phyloP scores from a whole-genome alignment of 148 eudicot genomes.

The Silene latifolia region DNA sequence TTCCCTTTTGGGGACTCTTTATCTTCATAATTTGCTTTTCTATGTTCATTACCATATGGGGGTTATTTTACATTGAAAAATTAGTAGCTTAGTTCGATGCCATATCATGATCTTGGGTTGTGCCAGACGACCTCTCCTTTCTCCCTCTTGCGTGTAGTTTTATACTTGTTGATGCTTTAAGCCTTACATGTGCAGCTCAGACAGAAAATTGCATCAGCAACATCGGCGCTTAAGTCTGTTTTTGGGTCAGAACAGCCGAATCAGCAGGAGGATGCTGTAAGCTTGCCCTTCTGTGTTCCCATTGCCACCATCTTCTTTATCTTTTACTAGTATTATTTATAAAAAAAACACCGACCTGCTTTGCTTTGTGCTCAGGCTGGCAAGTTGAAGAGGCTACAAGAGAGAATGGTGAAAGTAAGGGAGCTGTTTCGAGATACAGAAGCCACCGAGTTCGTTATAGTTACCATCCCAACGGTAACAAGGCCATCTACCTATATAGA shows the following conservation, averaged over 20 bases:
- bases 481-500: neutral
- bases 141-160: slow-evolving; percentile 1
- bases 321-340: neutral
- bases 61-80: neutral
- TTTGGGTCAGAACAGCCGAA: slow-evolving; percentile 67
- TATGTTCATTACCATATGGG: neutral
- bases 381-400: slow-evolving; percentile 74
- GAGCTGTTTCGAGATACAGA: slow-evolving; percentile 88
- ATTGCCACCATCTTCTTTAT: neutral
- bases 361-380: slow-evolving; percentile 43
- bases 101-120: neutral
- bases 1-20: neutral
- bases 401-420: slow-evolving; percentile 90
- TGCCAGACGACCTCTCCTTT: neutral
- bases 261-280: slow-evolving; percentile 57
- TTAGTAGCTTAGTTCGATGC: neutral
- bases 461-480: slow-evolving; percentile 93
- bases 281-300: slow-evolving; percentile 11
- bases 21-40: neutral
- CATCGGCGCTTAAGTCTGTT: slow-evolving; percentile 94
- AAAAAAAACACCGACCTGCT: neutral
- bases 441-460: slow-evolving; percentile 94
- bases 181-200: slow-evolving; percentile 51
- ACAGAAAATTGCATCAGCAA: slow-evolving; percentile 86
- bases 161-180: neutral